Conservation (phyloP, 495 filamentous ascomycete species). For the Aspergillus ellipticus region DNA sequence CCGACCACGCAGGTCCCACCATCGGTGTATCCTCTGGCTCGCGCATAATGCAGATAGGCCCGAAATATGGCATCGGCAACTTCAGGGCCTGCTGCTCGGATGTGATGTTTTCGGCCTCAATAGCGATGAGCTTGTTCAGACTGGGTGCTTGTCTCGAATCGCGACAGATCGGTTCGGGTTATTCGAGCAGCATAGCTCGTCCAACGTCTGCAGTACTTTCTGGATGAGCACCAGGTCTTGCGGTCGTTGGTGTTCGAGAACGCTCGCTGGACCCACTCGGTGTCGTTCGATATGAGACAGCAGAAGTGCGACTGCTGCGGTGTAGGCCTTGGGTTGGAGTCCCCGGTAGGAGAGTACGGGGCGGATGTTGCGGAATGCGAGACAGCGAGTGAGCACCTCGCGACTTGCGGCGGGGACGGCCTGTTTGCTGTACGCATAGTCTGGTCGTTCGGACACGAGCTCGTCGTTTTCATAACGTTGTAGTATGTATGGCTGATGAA, state of each 20-base stretch:
- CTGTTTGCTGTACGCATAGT: conserved; percentile 41
- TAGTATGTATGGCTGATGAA: conserved; percentile 50
- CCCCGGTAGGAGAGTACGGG: conserved; percentile 43
- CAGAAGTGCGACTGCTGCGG: conserved; percentile 38
- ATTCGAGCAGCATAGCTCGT: conserved; percentile 27
- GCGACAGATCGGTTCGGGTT: background rate
- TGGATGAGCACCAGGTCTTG: conserved; percentile 23
- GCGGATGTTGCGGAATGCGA: conserved; percentile 30
- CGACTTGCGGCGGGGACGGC: conserved; percentile 42
- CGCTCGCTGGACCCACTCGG: conserved; percentile 15
- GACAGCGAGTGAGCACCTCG: conserved; percentile 39
- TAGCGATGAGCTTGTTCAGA: background rate
- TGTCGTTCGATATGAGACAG: conserved; percentile 41
- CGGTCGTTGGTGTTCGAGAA: conserved; percentile 31
- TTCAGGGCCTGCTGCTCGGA: conserved; percentile 8
- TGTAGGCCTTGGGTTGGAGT: conserved; percentile 50
- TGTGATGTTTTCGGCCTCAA: conserved; percentile 4
- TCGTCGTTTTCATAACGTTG: conserved; percentile 22
- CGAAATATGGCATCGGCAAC: conserved; percentile 36
- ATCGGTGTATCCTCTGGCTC: background rate
- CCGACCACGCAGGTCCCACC: too few species aligned
- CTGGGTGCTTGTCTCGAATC: background rate
- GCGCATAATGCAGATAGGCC: conserved; percentile 32
- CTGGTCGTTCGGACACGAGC: conserved; percentile 12
- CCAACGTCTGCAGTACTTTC: conserved; percentile 34